These are phyloP conservation scores for Beauveria asiatica DNA, from an alignment of 2,329 filamentous ascomycete genomes.

Conservation along the genomic window DNA sequence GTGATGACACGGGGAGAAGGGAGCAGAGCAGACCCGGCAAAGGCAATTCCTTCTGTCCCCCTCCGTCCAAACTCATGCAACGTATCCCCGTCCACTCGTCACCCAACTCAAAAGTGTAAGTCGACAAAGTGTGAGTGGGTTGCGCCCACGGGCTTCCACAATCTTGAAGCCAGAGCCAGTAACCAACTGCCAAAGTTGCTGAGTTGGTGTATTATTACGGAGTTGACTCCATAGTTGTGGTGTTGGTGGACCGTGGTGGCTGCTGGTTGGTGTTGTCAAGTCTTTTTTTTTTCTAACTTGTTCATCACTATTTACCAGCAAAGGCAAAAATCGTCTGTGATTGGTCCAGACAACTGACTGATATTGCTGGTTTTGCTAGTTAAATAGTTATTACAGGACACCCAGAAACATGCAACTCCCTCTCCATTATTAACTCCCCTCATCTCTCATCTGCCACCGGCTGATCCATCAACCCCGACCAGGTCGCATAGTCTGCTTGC, in stretches of 20 bases:
- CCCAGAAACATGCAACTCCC: background rate
- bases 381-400: background rate
- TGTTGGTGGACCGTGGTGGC: constrained; percentile 1
- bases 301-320: background rate
- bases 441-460: background rate
- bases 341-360: background rate
- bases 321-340: background rate
- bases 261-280: background rate
- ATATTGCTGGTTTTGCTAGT: no score
- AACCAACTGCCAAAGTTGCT: background rate
- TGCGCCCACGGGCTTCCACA: background rate
- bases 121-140: background rate
- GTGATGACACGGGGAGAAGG: no score
- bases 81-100: background rate
- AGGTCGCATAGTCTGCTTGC: background rate
- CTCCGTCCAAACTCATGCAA: background rate
- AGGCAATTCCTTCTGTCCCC: background rate
- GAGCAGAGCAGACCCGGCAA: no score
- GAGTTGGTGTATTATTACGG: background rate
- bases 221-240: constrained; percentile 3
- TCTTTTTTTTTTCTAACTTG: no score
- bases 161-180: background rate
- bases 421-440: background rate
- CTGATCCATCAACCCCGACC: background rate
- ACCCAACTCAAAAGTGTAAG: background rate